phyloP scores from a whole-genome alignment of 2,329 filamentous ascomycete genomes.

The Mycocentrospora acerina region DNA sequence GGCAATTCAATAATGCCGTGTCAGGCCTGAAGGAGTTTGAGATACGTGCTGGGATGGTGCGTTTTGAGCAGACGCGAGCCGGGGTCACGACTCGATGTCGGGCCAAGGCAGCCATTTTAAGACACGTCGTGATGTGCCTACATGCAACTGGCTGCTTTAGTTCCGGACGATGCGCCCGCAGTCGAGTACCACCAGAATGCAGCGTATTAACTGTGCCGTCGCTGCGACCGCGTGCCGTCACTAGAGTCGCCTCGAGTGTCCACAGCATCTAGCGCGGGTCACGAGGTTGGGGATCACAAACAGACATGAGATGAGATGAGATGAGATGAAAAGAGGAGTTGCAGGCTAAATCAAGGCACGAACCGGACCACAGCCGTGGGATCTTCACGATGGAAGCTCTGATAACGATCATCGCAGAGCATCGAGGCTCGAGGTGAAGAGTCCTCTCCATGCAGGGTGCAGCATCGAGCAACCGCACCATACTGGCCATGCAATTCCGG shows the following conservation, averaged over 20 bases:
- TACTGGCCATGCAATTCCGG: background rate
- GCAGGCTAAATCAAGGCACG: constrained; percentile 10
- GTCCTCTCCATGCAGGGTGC: constrained; percentile 1
- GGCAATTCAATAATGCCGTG: constrained; percentile 14
- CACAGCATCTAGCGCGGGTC: no score
- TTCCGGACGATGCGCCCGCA: constrained; percentile 13
- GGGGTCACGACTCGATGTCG: constrained; percentile 19
- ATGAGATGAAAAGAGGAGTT: constrained; percentile 1
- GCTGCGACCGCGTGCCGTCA: constrained; percentile 1
- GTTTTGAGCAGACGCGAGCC: constrained; percentile 18
- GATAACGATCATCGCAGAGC: constrained; percentile 3
- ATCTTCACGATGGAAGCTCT: background rate
- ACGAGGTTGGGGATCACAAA: no score
- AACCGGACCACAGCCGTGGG: constrained; percentile 6
- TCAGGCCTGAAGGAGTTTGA: constrained; percentile 13
- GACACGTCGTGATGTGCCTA: constrained; percentile 14
- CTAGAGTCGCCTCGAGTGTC: no score
- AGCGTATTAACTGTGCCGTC: constrained; percentile 1
- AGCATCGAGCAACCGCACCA: background rate
- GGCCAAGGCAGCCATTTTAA: constrained; percentile 19
- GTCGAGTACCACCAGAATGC: constrained; percentile 6
- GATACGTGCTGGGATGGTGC: constrained; percentile 17
- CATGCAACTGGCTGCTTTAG: constrained; percentile 15
- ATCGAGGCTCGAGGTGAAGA: constrained; percentile 3
- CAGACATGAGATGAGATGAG: background rate